Base-by-base conservation (phyloP, 2,329 filamentous ascomycete genomes). In the Microthyrium microscopicum region DNA sequence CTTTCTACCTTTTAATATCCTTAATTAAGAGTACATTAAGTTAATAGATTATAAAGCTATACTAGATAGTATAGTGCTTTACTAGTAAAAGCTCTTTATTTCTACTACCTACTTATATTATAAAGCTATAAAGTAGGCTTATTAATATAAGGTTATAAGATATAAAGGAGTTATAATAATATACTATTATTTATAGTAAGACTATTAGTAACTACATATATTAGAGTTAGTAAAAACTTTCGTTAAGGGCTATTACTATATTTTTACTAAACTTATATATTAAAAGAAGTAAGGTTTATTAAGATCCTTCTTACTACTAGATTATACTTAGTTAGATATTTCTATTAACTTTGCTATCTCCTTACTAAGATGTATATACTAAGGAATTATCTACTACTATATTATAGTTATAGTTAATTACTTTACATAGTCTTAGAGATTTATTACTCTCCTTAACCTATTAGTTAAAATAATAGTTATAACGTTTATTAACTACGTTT, bases 401-500 rank as follows among this genome's bases (percentile, higher is more conserved):
- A 41, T 48, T 20, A 34, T 42, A 25, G 38, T 47, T 18, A 29
- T 50, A 13, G 39, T 44, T 8, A 35, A 46, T 26, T 12, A 41
- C n/a, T 38, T 48, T 5, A n/a, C n/a, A n/a, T n/a, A n/a, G n/a
- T n/a, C n/a, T n/a, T n/a, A n/a, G n/a, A n/a, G n/a, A n/a, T n/a
- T n/a, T n/a, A n/a, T n/a, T n/a, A n/a, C n/a, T n/a, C n/a, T n/a
- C n/a, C n/a, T n/a, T n/a, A n/a, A n/a, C n/a, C n/a, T n/a, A 21
- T 44, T 7, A 37, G 28, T 24, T 29, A 35, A 27, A 25, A 30
- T 3, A 33, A 43, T 20, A 35, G 45, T 4, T 20, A 40, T 7
- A 40, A 40, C 11, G n/a, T n/a, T 15, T 9, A 29, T 29, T 15
- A 9, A 37, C 37, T 15, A 13, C 38, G 12, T 24, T 21, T 29